Evolutionary conservation across 2,329 filamentous ascomycete genomes (phyloP), one percentile per base, ranked within the genome.

Genomic region (Trichophyton benhamiae): DNA sequence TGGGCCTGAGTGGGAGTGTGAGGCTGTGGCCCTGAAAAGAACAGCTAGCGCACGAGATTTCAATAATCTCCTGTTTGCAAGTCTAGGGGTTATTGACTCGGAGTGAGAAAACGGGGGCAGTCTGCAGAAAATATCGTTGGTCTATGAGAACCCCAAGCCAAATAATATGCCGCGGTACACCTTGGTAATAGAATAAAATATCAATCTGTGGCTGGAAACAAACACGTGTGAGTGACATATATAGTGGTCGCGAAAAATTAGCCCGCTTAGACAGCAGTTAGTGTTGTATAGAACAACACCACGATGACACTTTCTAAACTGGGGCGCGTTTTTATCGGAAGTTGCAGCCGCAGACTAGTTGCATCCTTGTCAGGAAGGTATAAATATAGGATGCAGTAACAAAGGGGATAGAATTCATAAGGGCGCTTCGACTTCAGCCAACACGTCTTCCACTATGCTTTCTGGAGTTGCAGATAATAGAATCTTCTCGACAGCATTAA

Each of bases 401-500:
- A 36, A 22, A 17, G 33, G 33, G 33, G 9, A 38, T 38, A 38
- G 9, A 38, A 17, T 30, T 63, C 42, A 83, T 33, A 85, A 67
- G 22, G 83, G 83, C 25, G 77, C 77, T 63, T 85, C 82, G 5
- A 85, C 75, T 60, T 77, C 76, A 36, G 75, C 74, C n/a, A 85
- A 68, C 13, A 84, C 81, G 52, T 83, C 79, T 58, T 85, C 82
- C 49, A 86, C 77, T 2, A 83, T 81, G 63, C 78, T 77, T 58
- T 83, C 81, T 1, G 79, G 75, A 0, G 77, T 82, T 2, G 83
- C 73, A 36, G 78, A 78, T 2, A 87, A 83, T 1, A 96, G 74
- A 57, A 91, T 67, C 15, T 81, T 79, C 65, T 82, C 79, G 1
- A 96, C 83, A 3, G 88, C 87, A 33, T 81, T 79, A 0, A 87